Percentiles rank a stretch among this genome's conserved stretches.
phyloP scores from a whole-genome alignment of 345 rosid genomes.

The Salix dunnii region DNA sequence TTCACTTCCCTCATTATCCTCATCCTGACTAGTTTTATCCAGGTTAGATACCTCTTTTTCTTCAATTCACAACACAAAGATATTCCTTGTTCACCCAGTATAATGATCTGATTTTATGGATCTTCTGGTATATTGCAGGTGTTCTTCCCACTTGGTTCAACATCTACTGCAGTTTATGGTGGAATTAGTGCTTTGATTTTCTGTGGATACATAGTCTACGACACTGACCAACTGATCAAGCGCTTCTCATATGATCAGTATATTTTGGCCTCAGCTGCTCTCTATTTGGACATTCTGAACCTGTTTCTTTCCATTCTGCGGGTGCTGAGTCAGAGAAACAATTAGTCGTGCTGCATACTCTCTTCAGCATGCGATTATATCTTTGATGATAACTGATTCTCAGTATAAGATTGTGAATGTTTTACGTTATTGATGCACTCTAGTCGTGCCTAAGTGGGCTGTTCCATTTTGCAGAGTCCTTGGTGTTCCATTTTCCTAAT shows the following conservation, averaged over 20 bases:
- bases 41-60: conserved; percentile 42
- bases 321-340: conserved; percentile 57
- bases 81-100: background rate
- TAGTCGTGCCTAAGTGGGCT: background rate
- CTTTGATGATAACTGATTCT: background rate
- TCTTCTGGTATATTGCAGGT: conserved; percentile 36
- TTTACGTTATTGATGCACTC: background rate
- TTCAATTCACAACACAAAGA: background rate
- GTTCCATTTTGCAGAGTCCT: background rate
- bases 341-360: conserved; percentile 30
- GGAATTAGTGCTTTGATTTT: conserved; percentile 80
- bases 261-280: conserved; percentile 82
- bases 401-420: conserved; percentile 8
- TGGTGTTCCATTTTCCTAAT: background rate
- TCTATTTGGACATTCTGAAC: conserved; percentile 87
- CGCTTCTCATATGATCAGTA: conserved; percentile 90
- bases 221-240: conserved; percentile 88
- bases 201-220: conserved; percentile 85
- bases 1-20: conserved; percentile 83
- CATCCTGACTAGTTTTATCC: conserved; percentile 71
- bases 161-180: conserved; percentile 68
- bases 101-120: background rate
- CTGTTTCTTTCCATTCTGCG: conserved; percentile 86
- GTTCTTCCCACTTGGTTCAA: conserved; percentile 86
- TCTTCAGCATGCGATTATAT: background rate